Percentiles rank a stretch among this genome's conserved stretches.
Evolutionary conservation across 192 early-diverging fungal genomes (phyloP).

Genomic region (Thoreauomyces humboldtii): DNA sequence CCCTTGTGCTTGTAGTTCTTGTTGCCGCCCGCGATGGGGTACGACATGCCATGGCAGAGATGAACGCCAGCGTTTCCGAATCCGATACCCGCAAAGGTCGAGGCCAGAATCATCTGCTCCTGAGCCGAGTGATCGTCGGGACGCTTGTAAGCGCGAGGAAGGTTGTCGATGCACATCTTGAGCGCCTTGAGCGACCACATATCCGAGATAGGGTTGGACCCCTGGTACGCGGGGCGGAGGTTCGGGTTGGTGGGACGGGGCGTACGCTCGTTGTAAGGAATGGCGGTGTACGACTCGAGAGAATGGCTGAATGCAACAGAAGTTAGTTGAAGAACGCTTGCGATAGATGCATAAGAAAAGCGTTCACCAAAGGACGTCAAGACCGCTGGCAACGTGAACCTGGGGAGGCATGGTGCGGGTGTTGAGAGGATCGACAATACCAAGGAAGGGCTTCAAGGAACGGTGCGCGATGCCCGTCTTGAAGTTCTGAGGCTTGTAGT

Average conservation of each 20-base stretch:
- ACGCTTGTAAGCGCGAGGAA: constrained; percentile 69
- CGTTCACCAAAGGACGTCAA: constrained; percentile 74
- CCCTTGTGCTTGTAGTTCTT: constrained; percentile 77
- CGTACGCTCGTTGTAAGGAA: constrained; percentile 76
- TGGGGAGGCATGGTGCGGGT: constrained; percentile 81
- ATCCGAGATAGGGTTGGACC: constrained; percentile 89
- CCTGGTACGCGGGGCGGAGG: constrained; percentile 85
- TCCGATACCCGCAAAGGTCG: constrained; percentile 86
- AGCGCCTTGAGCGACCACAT: constrained; percentile 82
- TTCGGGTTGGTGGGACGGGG: constrained; percentile 79
- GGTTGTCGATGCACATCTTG: constrained; percentile 74
- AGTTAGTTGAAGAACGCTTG: no score
- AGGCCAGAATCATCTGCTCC: constrained; percentile 83
- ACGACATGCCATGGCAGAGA: constrained; percentile 79
- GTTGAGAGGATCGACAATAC: constrained; percentile 87
- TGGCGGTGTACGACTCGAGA: constrained; percentile 87
- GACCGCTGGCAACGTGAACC: constrained; percentile 79
- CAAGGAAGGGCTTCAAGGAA: constrained; percentile 78
- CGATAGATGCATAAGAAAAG: no score
- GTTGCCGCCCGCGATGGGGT: constrained; percentile 85
- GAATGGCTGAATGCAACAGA: constrained; percentile 65
- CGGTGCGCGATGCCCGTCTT: constrained; percentile 91
- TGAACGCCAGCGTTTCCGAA: constrained; percentile 90
- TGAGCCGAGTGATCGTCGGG: constrained; percentile 66
- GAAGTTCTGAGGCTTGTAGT: constrained; percentile 74